Conservation (phyloP, 345 rosid species). For the Syzygium jambos region DNA sequence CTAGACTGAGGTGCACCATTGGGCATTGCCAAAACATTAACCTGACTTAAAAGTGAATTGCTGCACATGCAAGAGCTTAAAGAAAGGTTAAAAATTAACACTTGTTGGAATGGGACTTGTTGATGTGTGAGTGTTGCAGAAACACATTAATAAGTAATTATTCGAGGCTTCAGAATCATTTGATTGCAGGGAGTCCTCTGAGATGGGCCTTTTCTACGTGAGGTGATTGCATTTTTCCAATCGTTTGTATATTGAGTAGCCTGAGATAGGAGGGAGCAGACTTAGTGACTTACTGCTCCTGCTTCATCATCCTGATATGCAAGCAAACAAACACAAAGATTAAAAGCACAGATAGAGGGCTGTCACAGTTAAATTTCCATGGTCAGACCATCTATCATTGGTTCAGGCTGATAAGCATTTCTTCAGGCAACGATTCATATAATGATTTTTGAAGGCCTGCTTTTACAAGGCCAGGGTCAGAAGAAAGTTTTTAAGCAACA, state of each 20-base stretch:
- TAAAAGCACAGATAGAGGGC: background rate
- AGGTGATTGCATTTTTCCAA: background rate
- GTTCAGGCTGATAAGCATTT: background rate
- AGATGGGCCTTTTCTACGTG: background rate
- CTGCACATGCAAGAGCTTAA: background rate
- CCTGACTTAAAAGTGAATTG: background rate
- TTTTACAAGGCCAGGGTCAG: too few relatives aligned
- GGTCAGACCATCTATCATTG: background rate
- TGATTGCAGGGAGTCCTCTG: background rate
- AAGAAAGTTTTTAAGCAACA: too few relatives aligned
- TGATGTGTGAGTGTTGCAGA: background rate
- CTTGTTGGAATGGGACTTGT: background rate
- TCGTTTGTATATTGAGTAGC: background rate
- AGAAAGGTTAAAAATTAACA: background rate
- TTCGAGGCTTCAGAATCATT: background rate
- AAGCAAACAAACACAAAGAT: background rate
- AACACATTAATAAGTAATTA: background rate
- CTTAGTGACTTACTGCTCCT: background rate
- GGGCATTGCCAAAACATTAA: background rate
- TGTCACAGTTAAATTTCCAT: background rate
- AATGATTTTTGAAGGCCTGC: background rate
- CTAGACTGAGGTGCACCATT: background rate
- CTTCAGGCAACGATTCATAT: background rate
- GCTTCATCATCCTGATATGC: background rate
- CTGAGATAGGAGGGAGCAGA: background rate